Base-by-base conservation (phyloP, 2,329 filamentous ascomycete genomes). In the Colletotrichum magnum region DNA sequence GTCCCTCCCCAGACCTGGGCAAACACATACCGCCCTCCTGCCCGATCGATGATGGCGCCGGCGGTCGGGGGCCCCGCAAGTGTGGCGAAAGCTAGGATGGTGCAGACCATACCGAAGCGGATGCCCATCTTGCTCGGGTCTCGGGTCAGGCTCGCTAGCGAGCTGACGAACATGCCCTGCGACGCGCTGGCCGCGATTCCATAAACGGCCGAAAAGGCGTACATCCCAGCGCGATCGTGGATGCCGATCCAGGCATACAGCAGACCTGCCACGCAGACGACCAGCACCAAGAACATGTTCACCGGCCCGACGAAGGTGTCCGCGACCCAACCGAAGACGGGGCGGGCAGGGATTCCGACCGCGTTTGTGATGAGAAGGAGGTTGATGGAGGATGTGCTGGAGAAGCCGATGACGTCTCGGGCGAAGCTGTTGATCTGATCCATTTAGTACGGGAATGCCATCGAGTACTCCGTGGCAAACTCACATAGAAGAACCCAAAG, bases 361-460 rank as follows among this genome's bases (percentile, higher is more conserved):
- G 84, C 88, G 72, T 90, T 91, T 16, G 89, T 83, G 28, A 90
- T 83, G 24, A 92, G 81, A 6, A 92, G 82, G 12, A 92, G 81
- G 59, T 86, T 86, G 73, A 90, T 84, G 0, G 87, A 88, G 4
- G 85, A 81, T 0, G 80, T 79, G 26, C 86, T 85, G 18, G 82
- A 80, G 7, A 88, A 80, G 7, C 76, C 75, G 6, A 88, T 77
- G 21, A 82, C 76, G n/a, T 84, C 76, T 4, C 78, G 77, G 6
- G 81, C 79, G 52, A 78, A 80, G 9, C 79, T 77, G 58, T 82
- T 78, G 45, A 82, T 81, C 81, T 83, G 4, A 4, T 2, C n/a
- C 39, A 56, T 21, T n/a, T 2, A 58, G 24, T 10, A 36, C 32
- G 7, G 1, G 9, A 2, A 36, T 36, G 2, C 7, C 32, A 36